Percentiles rank a stretch among this genome's conserved stretches.
Conservation (phyloP, 2,329 filamentous ascomycete species). For the Penicillium sp. region DNA sequence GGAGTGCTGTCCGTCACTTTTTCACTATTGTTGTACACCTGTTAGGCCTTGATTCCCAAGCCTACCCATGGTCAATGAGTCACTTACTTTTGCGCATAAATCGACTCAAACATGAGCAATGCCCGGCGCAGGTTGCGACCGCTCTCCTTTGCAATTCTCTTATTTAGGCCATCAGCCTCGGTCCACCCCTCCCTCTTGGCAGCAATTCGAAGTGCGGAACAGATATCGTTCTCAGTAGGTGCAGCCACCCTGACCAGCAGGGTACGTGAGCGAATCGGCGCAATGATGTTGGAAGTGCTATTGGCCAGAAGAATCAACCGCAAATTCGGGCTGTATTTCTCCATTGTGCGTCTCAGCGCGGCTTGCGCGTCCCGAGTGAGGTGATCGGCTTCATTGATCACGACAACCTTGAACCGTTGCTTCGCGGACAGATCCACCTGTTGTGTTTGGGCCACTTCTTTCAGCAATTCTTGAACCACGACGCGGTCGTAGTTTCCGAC, state of each 20-base stretch:
- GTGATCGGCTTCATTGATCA: slow-evolving; percentile 98
- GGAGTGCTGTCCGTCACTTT: slow-evolving; percentile 83
- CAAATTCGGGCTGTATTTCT: slow-evolving; percentile 97
- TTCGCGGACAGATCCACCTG: slow-evolving; percentile 92
- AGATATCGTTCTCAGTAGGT: slow-evolving; percentile 83
- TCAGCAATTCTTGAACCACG: slow-evolving; percentile 91
- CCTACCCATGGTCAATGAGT: slow-evolving; percentile 1
- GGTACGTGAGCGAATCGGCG: slow-evolving; percentile 91
- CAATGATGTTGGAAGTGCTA: slow-evolving; percentile 97
- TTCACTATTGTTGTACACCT: slow-evolving; percentile 60
- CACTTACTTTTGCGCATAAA: slow-evolving; percentile 92
- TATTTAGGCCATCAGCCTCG: slow-evolving; percentile 72
- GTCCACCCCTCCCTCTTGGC: slow-evolving; percentile 83
- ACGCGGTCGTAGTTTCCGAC: slow-evolving; percentile 96
- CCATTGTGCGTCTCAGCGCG: slow-evolving; percentile 92
- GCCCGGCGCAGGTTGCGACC: slow-evolving; percentile 87
- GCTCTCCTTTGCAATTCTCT: slow-evolving; percentile 85
- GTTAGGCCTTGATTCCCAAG: slow-evolving; percentile 11
- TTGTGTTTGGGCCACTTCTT: slow-evolving; percentile 97
- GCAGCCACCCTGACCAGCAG: slow-evolving; percentile 89
- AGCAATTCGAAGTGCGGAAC: slow-evolving; percentile 66
- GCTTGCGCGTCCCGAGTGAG: slow-evolving; percentile 93
- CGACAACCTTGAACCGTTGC: slow-evolving; percentile 96
- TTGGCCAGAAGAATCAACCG: slow-evolving; percentile 91
- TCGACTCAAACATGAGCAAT: slow-evolving; percentile 93